Evolutionary conservation across 1,139 yeast genomes (phyloP), one percentile per base, ranked within the genome.

Genomic region (Candida tropicalis): DNA sequence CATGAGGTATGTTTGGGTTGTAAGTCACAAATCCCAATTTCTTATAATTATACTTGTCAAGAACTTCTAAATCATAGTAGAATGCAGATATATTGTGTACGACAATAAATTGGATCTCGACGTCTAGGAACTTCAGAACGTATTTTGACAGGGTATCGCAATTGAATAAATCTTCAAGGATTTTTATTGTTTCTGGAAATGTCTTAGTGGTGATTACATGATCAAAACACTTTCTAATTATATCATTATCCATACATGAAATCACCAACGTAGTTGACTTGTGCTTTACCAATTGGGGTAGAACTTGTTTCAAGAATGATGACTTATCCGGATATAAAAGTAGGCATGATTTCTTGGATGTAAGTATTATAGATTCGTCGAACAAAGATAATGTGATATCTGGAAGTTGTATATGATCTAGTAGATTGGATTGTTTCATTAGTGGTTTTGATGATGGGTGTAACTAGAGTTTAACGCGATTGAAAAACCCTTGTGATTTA

Each of bases 31-130:
- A 50, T 3, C 60, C 63, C 20, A 52, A 42, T 7, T 40, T 33
- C 24, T 31, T 17, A 41, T 46, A 51, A 35, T 55, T 53, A 22
- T 42, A 35, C 25, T 45, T 40, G 36, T 56, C 55, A 20, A 54
- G 39, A 25, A 49, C 32, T 42, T 57, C 58, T 26, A 66, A 47
- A 15, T 60, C 62, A 73, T 75, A 72, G 46, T 59, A 68, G 42
- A 59, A 68, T 15, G 59, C 53, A 3, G 75, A 68, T 16, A 58
- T 12, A 37, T 56, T 56, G 16, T 46, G 39, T 5, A 49, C 44
- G 3, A 45, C 10, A 13, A 49, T 11, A n/a, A 33, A 7, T 20
- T 25, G 10, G 5, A 40, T 17, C 8, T 25, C 25, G 5, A 7
- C n/a, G 10, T 20, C 26, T 10, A 42, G 27, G 6, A 27, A 34